phyloP scores from a whole-genome alignment of 257 asterid genomes.

The Henckelia pumila region DNA sequence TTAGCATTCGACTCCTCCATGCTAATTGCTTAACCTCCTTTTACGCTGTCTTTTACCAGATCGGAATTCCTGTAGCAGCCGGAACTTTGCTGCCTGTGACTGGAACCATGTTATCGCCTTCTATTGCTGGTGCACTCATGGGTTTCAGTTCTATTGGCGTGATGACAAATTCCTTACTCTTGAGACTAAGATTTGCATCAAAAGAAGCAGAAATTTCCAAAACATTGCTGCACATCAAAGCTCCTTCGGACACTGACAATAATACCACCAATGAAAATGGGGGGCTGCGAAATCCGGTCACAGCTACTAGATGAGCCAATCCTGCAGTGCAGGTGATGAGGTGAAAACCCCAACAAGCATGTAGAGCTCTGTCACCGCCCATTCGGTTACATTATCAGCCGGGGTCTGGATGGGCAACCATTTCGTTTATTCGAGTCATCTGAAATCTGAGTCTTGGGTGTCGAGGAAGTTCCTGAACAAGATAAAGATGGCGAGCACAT shows the following conservation, averaged over 20 bases:
- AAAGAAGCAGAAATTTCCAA: slow-evolving; percentile 34
- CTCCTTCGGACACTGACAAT: slow-evolving; percentile 36
- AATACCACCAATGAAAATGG: slow-evolving; percentile 28
- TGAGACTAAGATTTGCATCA: slow-evolving; percentile 61
- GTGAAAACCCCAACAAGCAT: slow-evolving; percentile 2
- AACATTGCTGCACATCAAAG: slow-evolving; percentile 37
- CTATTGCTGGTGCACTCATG: slow-evolving; percentile 97
- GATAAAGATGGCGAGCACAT: slow-evolving; percentile 1
- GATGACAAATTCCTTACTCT: slow-evolving; percentile 79
- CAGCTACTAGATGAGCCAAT: slow-evolving; percentile 45
- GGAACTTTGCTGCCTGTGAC: slow-evolving; percentile 80
- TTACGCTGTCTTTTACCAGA: slow-evolving; percentile 36
- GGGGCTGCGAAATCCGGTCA: slow-evolving; percentile 39
- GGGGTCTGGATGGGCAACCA: slow-evolving; percentile 9
- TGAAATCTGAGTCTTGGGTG: neutral
- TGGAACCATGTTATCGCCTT: slow-evolving; percentile 94
- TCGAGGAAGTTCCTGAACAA: neutral
- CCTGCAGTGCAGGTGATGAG: slow-evolving; percentile 11
- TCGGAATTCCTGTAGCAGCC: slow-evolving; percentile 96
- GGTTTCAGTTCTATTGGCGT: slow-evolving; percentile 97
- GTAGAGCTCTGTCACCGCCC: neutral
- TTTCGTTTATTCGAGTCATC: slow-evolving; percentile 4
- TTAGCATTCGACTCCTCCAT: neutral
- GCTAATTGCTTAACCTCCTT: neutral
- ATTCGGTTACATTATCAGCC: neutral